Base-by-base conservation (phyloP, 805 yeast species). In the Lipomyces mesembrius region DNA sequence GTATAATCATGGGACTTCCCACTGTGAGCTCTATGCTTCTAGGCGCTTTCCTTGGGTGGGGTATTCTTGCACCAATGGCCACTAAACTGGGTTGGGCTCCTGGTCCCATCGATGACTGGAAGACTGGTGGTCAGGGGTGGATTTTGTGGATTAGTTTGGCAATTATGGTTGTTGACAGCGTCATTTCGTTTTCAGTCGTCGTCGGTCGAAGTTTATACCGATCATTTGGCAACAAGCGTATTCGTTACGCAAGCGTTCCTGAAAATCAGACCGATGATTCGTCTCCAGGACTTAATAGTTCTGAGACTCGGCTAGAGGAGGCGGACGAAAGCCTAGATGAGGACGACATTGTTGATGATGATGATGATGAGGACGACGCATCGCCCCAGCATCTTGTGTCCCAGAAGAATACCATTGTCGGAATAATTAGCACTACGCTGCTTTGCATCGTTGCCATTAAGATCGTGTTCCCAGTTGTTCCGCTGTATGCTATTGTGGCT, bases 121-220 rank as follows among this genome's bases (percentile, higher is more conserved):
- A 90, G 73, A 83, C 85, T 32, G 98, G 98, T 2, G 90, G 93
- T 0, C 97, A 94, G 75, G 99, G 98, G 6, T 94, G 99, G 99
- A 91, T 95, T 63, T 81, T 94, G 76, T 94, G 99, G 99, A 82
- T 92, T 63, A 88, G 96, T 76, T 83, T 94, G 71, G 88, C 97
- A 29, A 92, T 93, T 60, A 94, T 94, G 99, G 91, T 94, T 22
- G 88, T 91, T 60, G 99, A 94, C 75, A 90, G 97, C 8, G 81
- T 91, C 3, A 91, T 93, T 3, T 89, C 96, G 1, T 90, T 94
- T 73, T 68, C 85, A 0, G 89, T 89, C 2, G 66, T 72, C 20
- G 71, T 65, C 22, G 64, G 65, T 1, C 43, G 37, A 32, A 71
- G 67, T 60, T 35, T 69, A 25, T 65, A 69, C 32, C 43, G 37